Evolutionary conservation across 306 rosid species (phyloP).

Genomic region (Ceratonia siliqua): DNA sequence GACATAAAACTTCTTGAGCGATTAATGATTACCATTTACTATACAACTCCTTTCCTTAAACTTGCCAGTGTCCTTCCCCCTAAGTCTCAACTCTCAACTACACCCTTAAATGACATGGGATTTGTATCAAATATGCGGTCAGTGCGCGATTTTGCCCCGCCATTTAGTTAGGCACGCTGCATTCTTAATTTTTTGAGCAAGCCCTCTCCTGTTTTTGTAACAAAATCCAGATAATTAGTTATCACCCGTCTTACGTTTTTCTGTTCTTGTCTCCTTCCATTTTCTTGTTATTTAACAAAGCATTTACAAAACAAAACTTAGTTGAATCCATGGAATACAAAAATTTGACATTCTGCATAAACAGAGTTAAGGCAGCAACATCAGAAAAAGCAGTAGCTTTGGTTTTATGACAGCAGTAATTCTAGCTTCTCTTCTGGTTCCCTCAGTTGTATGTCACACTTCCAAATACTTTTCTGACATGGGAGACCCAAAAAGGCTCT

Average conservation of each 20-base stretch:
- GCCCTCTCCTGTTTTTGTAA: neutral
- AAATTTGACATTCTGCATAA: too few relatives aligned
- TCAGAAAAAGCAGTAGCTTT: neutral
- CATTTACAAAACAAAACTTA: too few relatives aligned
- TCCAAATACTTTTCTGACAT: conserved; percentile 17
- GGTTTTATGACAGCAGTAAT: neutral
- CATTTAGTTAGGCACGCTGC: neutral
- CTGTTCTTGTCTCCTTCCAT: neutral
- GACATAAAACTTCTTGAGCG: neutral
- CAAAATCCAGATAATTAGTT: neutral
- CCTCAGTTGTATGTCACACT: neutral
- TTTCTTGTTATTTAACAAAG: neutral
- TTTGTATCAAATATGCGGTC: too few relatives aligned
- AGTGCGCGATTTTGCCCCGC: too few relatives aligned
- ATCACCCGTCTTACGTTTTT: neutral
- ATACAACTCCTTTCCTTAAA: neutral
- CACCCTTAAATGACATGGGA: too few relatives aligned
- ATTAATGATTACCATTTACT: neutral
- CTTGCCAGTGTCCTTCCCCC: neutral
- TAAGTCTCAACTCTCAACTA: too few relatives aligned
- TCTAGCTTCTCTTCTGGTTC: neutral
- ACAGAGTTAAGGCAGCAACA: too few relatives aligned
- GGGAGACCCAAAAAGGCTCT: conserved; percentile 19
- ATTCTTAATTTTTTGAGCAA: neutral
- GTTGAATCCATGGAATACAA: neutral